phyloP scores from a whole-genome alignment of 495 filamentous ascomycete genomes.

The Penicillium verhagenii region DNA sequence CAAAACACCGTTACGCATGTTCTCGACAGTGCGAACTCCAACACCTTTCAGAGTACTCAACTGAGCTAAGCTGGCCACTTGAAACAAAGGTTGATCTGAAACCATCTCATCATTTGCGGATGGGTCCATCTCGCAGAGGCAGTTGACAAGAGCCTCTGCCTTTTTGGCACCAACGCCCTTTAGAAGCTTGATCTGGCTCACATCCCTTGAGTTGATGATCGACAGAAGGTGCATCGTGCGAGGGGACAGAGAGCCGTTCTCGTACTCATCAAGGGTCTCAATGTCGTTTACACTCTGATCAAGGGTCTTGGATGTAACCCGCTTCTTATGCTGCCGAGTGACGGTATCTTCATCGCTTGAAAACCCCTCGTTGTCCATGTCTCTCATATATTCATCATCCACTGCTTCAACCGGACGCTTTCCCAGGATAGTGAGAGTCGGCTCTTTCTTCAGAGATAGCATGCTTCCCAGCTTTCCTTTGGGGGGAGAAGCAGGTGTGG shows the following conservation, averaged over 20 bases:
- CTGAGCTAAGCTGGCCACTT: slow-evolving; percentile 43
- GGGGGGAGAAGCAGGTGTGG: slow-evolving; percentile 18
- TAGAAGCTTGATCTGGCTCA: slow-evolving; percentile 62
- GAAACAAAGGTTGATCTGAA: slow-evolving; percentile 29
- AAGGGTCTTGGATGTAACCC: slow-evolving; percentile 31
- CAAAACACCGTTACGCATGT: slow-evolving; percentile 51
- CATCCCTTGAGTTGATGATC: slow-evolving; percentile 84
- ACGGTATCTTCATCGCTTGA: slow-evolving; percentile 34
- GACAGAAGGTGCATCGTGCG: slow-evolving; percentile 68
- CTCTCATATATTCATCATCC: slow-evolving; percentile 34
- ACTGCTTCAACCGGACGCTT: slow-evolving; percentile 36
- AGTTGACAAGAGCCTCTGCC: slow-evolving; percentile 53
- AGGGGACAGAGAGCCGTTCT: slow-evolving; percentile 53
- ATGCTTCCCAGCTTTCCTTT: slow-evolving; percentile 39
- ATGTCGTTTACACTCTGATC: slow-evolving; percentile 20
- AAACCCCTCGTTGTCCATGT: slow-evolving; percentile 20
- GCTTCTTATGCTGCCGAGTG: slow-evolving; percentile 40
- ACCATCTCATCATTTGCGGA: slow-evolving; percentile 13
- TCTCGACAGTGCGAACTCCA: slow-evolving; percentile 52
- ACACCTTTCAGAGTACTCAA: slow-evolving; percentile 52
- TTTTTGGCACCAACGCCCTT: slow-evolving; percentile 62
- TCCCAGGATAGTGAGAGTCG: slow-evolving; percentile 18
- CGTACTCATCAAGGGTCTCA: slow-evolving; percentile 24
- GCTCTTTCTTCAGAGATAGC: slow-evolving; percentile 39
- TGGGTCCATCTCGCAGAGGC: slow-evolving; percentile 49